Evolutionary conservation across 345 rosid species (phyloP).

Genomic region (Arabidopsis arenosa): DNA sequence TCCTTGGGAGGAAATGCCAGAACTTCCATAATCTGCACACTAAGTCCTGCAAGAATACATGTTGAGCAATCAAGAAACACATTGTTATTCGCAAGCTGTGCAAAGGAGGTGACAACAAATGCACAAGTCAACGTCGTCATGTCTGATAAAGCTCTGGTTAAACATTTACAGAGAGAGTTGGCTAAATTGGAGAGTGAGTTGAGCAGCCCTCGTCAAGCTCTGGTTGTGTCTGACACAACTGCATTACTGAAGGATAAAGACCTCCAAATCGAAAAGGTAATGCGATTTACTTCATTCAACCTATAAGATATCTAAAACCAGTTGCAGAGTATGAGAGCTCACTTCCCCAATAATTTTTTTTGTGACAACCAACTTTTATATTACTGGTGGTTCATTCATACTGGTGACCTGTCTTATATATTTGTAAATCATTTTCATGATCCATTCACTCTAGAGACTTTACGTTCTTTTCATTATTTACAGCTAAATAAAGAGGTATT

Average conservation of each 20-base stretch:
- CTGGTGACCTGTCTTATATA: conserved; percentile 8
- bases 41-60: conserved; percentile 93
- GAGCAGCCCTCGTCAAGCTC: conserved; percentile 54
- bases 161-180: conserved; percentile 89
- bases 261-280: conserved; percentile 80
- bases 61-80: conserved; percentile 96
- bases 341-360: background rate
- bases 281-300: conserved; percentile 21
- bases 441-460: conserved; percentile 24
- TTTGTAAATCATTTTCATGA: conserved; percentile 12
- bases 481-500: conserved; percentile 73
- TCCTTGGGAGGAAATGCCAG: conserved; percentile 93
- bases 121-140: conserved; percentile 87
- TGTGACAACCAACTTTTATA: conserved; percentile 14
- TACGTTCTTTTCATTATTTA: conserved; percentile 14
- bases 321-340: conserved; percentile 2
- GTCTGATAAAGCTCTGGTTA: conserved; percentile 88
- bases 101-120: conserved; percentile 88
- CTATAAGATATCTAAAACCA: conserved; percentile 3
- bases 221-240: conserved; percentile 52
- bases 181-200: conserved; percentile 82
- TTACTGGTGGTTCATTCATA: conserved; percentile 24
- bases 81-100: conserved; percentile 93
- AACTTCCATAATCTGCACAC: conserved; percentile 89
- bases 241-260: conserved; percentile 71